Evolutionary conservation across 441 rosid species (phyloP).

Genomic region (Mallotus repandus): DNA sequence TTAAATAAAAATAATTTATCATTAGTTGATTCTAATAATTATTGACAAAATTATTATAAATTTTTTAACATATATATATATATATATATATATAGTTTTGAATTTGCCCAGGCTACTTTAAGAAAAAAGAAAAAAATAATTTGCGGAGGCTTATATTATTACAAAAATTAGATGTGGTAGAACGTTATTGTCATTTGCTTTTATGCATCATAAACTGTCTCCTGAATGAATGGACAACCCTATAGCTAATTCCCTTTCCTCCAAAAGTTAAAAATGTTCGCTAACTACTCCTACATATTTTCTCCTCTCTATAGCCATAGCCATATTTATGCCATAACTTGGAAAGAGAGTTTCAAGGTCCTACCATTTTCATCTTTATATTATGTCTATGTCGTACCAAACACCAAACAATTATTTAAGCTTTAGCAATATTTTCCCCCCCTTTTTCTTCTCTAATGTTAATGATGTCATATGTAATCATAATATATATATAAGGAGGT

Average conservation of each 20-base stretch:
- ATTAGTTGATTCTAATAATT: no score
- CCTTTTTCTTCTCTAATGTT: background rate
- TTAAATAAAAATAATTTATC: no score
- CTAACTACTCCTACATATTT: constrained; percentile 1
- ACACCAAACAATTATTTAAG: constrained; percentile 27
- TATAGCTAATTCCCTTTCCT: constrained; percentile 9
- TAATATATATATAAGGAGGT: background rate
- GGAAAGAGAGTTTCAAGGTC: constrained; percentile 18
- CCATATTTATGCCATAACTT: constrained; percentile 12
- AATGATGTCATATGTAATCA: constrained; percentile 19
- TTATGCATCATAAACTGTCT: background rate
- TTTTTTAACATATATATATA: no score
- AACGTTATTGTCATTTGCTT: constrained; percentile 4
- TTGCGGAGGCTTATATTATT: background rate
- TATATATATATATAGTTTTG: no score
- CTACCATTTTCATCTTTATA: constrained; percentile 10
- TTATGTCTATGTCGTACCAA: constrained; percentile 24
- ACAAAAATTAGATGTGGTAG: background rate
- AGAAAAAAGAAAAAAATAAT: no score
- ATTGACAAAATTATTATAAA: no score
- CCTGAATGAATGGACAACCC: constrained; percentile 1
- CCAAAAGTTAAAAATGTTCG: constrained; percentile 21
- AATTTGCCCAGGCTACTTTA: no score
- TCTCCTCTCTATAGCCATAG: background rate
- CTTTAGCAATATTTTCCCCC: background rate